These are phyloP conservation scores for Annona squamosa DNA, from an alignment of 164 flowering plant species.

Conservation along the genomic window DNA sequence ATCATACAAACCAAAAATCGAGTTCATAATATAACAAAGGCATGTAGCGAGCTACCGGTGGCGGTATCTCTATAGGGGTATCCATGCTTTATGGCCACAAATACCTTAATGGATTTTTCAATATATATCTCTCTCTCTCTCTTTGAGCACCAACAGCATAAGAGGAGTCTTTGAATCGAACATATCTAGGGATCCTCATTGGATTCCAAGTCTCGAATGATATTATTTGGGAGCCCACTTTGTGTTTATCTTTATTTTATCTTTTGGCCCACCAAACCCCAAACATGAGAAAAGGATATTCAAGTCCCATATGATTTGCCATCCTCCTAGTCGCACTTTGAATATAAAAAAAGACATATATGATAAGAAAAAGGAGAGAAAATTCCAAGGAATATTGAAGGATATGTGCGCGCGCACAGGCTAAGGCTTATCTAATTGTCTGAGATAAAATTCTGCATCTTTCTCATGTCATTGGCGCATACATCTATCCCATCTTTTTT, in stretches of 20 bases:
- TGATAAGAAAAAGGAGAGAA: not conserved
- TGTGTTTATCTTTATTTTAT: conserved; percentile 6
- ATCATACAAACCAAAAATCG: too few species aligned
- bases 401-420: not conserved
- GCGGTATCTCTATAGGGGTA: not conserved
- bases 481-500: not conserved
- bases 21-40: not conserved
- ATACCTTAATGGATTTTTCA: not conserved
- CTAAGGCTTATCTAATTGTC: not conserved
- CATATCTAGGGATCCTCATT: not conserved
- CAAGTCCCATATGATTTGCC: conserved; percentile 10
- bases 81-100: not conserved
- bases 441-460: conserved; percentile 6
- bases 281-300: not conserved
- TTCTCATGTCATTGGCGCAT: conserved; percentile 1
- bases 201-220: conserved; percentile 12
- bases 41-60: not conserved
- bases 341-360: not conserved
- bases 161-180: not conserved
- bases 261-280: conserved; percentile 1
- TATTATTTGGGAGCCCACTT: conserved; percentile 4
- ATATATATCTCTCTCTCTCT: not conserved
- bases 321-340: conserved; percentile 11
- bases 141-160: not conserved
- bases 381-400: not conserved